These are phyloP conservation scores for Metarhizium guizhouense DNA, from an alignment of 2,329 filamentous ascomycete genomes.

Conservation along the genomic window DNA sequence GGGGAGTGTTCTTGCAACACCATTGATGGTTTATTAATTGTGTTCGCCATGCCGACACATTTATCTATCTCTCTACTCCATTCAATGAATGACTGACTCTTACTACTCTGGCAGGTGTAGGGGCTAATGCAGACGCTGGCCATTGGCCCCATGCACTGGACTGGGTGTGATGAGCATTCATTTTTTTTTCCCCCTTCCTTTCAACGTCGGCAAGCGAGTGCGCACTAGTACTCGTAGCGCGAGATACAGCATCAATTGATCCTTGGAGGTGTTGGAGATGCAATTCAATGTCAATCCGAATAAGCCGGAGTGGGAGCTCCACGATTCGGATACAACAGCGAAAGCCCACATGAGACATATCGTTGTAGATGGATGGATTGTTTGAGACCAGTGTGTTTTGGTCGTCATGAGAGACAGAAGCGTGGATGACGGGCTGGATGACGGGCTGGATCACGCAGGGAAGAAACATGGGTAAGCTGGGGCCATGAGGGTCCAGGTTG, in stretches of 20 bases:
- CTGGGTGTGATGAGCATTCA: not conserved
- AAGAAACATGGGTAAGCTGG: not conserved
- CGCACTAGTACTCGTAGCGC: too few species aligned
- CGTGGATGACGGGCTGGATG: not conserved
- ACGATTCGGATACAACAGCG: not conserved
- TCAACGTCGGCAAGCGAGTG: not conserved
- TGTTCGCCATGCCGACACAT: not conserved
- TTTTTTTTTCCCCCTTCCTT: not conserved
- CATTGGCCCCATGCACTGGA: not conserved
- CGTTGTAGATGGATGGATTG: not conserved
- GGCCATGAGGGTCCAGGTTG: not conserved
- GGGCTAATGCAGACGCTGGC: not conserved
- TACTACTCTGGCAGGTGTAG: not conserved
- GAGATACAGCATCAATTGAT: too few species aligned
- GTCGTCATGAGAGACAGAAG: slow-evolving; percentile 4
- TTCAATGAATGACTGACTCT: too few species aligned
- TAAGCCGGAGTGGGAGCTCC: too few species aligned
- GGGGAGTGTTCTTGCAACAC: not conserved
- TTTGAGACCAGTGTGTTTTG: not conserved
- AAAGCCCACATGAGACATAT: not conserved
- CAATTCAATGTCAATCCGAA: too few species aligned
- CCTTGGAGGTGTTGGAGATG: too few species aligned
- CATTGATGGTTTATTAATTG: not conserved
- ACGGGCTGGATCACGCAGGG: slow-evolving; percentile 3
- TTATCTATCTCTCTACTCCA: too few species aligned